A percentile compares a stretch with the other conserved stretches of the same genome.
These are phyloP conservation scores for Boechera retrofracta DNA, from an alignment of 345 rosid species.

Conservation along the genomic window DNA sequence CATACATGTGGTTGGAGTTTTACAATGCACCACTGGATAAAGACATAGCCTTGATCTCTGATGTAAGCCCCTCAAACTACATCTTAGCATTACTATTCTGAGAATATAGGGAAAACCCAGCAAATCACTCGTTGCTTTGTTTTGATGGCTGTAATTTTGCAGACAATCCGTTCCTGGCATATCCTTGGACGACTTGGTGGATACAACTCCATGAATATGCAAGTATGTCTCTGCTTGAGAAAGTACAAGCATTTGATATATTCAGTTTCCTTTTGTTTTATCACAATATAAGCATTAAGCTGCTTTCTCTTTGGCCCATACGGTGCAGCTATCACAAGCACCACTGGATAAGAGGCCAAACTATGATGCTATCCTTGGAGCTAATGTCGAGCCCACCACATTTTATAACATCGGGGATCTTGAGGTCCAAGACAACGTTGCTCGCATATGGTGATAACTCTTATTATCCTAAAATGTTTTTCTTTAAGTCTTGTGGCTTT, in stretches of 20 bases:
- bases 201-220: slow-evolving; percentile 98
- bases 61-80: slow-evolving; percentile 56
- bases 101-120: neutral
- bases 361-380: slow-evolving; percentile 85
- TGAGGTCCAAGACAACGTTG: slow-evolving; percentile 86
- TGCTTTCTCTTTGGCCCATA: slow-evolving; percentile 18
- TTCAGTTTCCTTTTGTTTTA: neutral
- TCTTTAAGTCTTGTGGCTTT: neutral
- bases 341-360: slow-evolving; percentile 69
- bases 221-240: slow-evolving; percentile 56
- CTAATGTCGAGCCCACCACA: slow-evolving; percentile 78
- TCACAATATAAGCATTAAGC: neutral
- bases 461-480: neutral
- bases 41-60: slow-evolving; percentile 78
- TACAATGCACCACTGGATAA: slow-evolving; percentile 77
- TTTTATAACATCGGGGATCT: slow-evolving; percentile 92
- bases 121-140: slow-evolving; percentile 21
- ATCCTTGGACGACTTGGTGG: slow-evolving; percentile 97
- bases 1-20: slow-evolving; percentile 95
- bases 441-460: slow-evolving; percentile 72
- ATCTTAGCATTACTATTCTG: slow-evolving; percentile 17
- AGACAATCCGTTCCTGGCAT: slow-evolving; percentile 94
- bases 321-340: slow-evolving; percentile 76
- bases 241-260: slow-evolving; percentile 56
- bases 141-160: slow-evolving; percentile 40